These are phyloP conservation scores for Saksenaea oblongispora DNA, from an alignment of 371 early-diverging fungal genomes.

Conservation along the genomic window DNA sequence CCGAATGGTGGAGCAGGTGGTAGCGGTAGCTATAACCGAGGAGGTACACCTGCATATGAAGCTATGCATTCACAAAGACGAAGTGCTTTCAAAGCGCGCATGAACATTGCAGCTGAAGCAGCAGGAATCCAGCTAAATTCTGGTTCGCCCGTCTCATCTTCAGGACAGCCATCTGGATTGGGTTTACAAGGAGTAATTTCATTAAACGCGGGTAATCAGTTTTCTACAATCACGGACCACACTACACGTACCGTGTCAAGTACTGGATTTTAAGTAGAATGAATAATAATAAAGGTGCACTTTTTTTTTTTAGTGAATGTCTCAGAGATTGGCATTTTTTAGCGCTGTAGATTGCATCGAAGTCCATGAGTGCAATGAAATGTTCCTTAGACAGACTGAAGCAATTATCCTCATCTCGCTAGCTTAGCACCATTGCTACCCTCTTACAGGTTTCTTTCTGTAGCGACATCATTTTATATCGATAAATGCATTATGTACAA, in stretches of 20 bases:
- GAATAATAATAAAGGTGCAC: too few species aligned
- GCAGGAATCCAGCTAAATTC: conserved; percentile 27
- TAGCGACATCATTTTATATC: too few species aligned
- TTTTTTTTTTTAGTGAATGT: too few species aligned
- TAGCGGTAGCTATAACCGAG: not conserved
- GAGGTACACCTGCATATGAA: conserved; percentile 20
- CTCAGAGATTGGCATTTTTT: too few species aligned
- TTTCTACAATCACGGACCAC: conserved; percentile 17
- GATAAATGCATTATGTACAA: not conserved
- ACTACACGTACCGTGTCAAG: not conserved
- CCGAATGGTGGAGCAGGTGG: conserved; percentile 8
- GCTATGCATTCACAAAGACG: conserved; percentile 38
- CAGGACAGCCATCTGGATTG: conserved; percentile 4
- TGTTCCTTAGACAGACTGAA: too few species aligned
- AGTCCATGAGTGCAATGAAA: too few species aligned
- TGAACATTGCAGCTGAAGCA: conserved; percentile 53
- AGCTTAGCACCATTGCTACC: too few species aligned
- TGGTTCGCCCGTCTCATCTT: not conserved
- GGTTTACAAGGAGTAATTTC: conserved; percentile 17
- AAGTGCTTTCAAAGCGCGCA: conserved; percentile 45
- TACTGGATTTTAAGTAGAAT: not conserved
- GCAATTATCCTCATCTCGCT: too few species aligned
- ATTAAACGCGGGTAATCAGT: conserved; percentile 14
- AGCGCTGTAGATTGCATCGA: too few species aligned
- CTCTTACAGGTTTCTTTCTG: too few species aligned